Evolutionary conservation across 2,329 filamentous ascomycete species (phyloP), one percentile per base, ranked within the genome.

Genomic region (Pseudogymnoascus sp.): DNA sequence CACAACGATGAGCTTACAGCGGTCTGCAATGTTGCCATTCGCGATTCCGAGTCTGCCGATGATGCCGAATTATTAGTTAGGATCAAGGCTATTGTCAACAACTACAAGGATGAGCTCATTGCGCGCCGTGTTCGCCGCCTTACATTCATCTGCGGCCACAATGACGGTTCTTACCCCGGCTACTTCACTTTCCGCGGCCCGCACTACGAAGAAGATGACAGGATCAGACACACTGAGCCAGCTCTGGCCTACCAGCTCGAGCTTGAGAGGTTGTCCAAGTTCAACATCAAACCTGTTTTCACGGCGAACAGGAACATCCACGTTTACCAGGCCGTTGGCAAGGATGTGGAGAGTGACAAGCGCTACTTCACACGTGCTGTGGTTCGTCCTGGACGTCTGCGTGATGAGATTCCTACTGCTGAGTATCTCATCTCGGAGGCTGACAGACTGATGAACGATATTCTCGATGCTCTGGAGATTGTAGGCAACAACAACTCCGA

Each of bases 231-330:
- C 81, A 96, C 86, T 68, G 95, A 99, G 79, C 95, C 95, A 61
- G 93, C 95, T 63, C 83, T 97, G 76, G 93, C 95, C 73, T 99
- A 97, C 90, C 95, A 99, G 82, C 90, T 97, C 75, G 95, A 99
- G 78, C 87, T 99, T 68, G 89, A 87, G 65, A 90, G 95, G 76
- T 85, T 99, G 31, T 90, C 89, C 73, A 97, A 97, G 80, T 99
- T 99, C 85, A 88, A 92, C 80, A 96, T 97, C 79, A 96, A 93
- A 80, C 93, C 95, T 1, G 92, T 99, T 61, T 99, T 99, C 79
- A 97, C 95, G 0, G 93, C 97, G 78, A 99, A 99, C 82, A 90
- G 96, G 74, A 97, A 96, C 78, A 97, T 99, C 68, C 95, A 99
- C 81, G 93, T 99, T 65, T 99, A 97, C 78, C 93, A 97, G 81